Evolutionary conservation across 78 protist species (phyloP), one percentile per base, ranked within the genome.

Genomic region (Tieghemostelium lacteum): DNA sequence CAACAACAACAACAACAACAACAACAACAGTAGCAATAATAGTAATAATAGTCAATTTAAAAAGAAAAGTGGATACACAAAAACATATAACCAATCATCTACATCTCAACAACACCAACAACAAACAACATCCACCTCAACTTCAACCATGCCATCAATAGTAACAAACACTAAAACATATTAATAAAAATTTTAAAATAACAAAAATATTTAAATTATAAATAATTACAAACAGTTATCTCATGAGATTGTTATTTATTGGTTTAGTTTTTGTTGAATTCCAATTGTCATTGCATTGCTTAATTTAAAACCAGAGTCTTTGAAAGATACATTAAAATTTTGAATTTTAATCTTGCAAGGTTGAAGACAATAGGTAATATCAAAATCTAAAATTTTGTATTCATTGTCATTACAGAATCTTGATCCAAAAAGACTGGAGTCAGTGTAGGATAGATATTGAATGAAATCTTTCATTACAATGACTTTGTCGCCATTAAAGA

Each of bases 221-320:
- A n/a, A n/a, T n/a, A n/a, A n/a, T n/a, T n/a, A n/a, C n/a, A n/a
- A n/a, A n/a, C n/a, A n/a, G n/a, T n/a, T n/a, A n/a, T n/a, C n/a
- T n/a, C n/a, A n/a, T n/a, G n/a, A n/a, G n/a, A n/a, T n/a, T n/a
- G n/a, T n/a, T n/a, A n/a, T n/a, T n/a, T n/a, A n/a, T n/a, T n/a
- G n/a, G n/a, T n/a, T n/a, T n/a, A n/a, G n/a, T n/a, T n/a, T n/a
- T n/a, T n/a, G n/a, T n/a, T n/a, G n/a, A n/a, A n/a, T n/a, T n/a
- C n/a, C n/a, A n/a, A n/a, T n/a, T n/a, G n/a, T n/a, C n/a, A n/a
- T n/a, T n/a, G n/a, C n/a, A n/a, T n/a, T n/a, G n/a, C n/a, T n/a
- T n/a, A n/a, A n/a, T n/a, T n/a, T 60, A 52, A 74, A 74, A 28
- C 85, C 85, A 37, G 66, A 58, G 60, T 74, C 85, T 58, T 58